These are phyloP conservation scores for Thyridium curvatum DNA, from an alignment of 2,329 filamentous ascomycete species.

Conservation along the genomic window DNA sequence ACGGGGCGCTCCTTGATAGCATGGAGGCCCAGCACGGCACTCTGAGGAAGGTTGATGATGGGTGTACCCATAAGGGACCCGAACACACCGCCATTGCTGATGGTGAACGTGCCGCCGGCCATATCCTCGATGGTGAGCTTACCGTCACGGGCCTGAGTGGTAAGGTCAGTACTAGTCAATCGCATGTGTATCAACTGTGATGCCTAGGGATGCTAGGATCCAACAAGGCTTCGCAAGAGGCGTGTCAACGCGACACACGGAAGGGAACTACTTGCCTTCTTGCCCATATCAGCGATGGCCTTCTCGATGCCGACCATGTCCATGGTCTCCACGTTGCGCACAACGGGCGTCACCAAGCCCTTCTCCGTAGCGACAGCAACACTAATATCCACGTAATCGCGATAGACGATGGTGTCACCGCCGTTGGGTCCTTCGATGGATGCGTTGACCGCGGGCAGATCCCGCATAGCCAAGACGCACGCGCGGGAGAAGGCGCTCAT, in stretches of 20 bases:
- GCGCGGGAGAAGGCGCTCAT: conserved; percentile 97
- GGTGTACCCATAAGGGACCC: conserved; percentile 96
- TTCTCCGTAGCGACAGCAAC: conserved; percentile 97
- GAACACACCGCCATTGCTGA: conserved; percentile 95
- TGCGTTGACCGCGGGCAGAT: conserved; percentile 90
- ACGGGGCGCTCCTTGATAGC: conserved; percentile 94
- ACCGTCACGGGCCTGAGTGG: conserved; percentile 72
- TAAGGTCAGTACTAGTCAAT: conserved; percentile 4
- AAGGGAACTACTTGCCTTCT: conserved; percentile 60
- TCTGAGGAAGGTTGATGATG: conserved; percentile 96
- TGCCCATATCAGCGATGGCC: conserved; percentile 86
- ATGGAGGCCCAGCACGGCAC: conserved; percentile 85
- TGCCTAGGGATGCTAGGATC: too few species aligned
- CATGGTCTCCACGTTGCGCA: conserved; percentile 85
- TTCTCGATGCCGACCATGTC: conserved; percentile 88
- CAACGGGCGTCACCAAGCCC: conserved; percentile 92
- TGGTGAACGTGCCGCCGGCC: conserved; percentile 97
- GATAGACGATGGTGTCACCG: conserved; percentile 96
- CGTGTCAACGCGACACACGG: background rate
- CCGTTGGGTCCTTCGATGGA: conserved; percentile 94
- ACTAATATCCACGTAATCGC: conserved; percentile 96
- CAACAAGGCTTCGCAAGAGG: too few species aligned
- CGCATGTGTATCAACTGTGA: too few species aligned
- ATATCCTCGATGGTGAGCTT: conserved; percentile 99
- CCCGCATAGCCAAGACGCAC: conserved; percentile 84